Evolutionary conservation across 2,329 filamentous ascomycete genomes (phyloP).

Genomic region (Nigrograna mackinnonii): DNA sequence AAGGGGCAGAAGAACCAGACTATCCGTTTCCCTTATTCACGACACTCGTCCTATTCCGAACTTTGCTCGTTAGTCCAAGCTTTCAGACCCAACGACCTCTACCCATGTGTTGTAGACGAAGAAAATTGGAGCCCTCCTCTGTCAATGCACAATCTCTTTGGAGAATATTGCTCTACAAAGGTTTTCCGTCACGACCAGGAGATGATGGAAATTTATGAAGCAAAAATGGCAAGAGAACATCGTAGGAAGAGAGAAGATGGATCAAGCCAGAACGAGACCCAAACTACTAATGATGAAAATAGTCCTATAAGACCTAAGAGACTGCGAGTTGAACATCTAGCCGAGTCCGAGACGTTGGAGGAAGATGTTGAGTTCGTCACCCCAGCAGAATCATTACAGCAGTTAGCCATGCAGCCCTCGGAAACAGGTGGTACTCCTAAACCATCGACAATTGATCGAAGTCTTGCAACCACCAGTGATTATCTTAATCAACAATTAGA

Average conservation of each 20-base stretch:
- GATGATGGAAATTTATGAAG: slow-evolving; percentile 53
- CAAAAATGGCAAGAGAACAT: background rate
- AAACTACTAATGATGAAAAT: background rate
- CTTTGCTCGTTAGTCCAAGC: slow-evolving; percentile 69
- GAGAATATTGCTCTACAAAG: slow-evolving; percentile 62
- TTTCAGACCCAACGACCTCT: slow-evolving; percentile 76
- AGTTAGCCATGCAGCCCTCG: no score
- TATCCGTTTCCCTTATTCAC: slow-evolving; percentile 77
- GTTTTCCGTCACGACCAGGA: slow-evolving; percentile 67
- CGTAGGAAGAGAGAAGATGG: background rate
- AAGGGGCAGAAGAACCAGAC: slow-evolving; percentile 14
- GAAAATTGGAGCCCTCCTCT: slow-evolving; percentile 64
- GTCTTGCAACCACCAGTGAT: no score
- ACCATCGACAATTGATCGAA: no score
- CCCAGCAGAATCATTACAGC: background rate
- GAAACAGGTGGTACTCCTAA: no score
- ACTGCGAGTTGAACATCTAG: background rate
- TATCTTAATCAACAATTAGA: no score
- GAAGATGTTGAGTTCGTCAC: background rate
- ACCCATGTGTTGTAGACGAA: slow-evolving; percentile 74
- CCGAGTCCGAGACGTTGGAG: background rate
- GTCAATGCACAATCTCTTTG: slow-evolving; percentile 73
- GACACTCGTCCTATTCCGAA: slow-evolving; percentile 86
- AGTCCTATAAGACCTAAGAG: background rate
- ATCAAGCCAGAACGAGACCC: slow-evolving; percentile 1